Base-by-base conservation (phyloP, 179 eudicot species). In the Kewa caespitosa region DNA sequence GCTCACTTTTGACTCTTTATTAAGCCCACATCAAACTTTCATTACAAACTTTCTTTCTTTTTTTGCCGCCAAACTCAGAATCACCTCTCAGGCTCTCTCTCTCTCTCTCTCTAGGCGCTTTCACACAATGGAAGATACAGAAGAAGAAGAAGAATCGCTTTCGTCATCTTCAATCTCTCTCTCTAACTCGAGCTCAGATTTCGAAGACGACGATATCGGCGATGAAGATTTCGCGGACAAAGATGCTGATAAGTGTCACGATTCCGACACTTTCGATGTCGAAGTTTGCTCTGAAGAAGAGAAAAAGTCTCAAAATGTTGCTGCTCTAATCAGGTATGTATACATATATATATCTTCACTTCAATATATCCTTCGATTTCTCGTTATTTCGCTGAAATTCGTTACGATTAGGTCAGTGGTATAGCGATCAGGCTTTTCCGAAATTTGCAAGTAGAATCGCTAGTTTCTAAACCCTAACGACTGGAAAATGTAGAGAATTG, bases 301-400 rank as follows among this genome's bases (percentile, higher is more conserved):
- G 10, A 54, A 34, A 28, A 82, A 82, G 48, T 78, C 84, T 4
- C 79, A 78, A 70, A 82, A 78, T 64, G 79, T 82, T 67, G 84
- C 70, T 32, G 81, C 84, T 60, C 72, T 82, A 31, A 73, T 82
- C 38, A 70, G 81, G 84, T 82, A 74, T n/a, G n/a, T n/a, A n/a
- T n/a, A n/a, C n/a, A n/a, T n/a, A n/a, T n/a, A n/a, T n/a, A n/a
- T n/a, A 17, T 5, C 39, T 69, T 65, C 69, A 11, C 5, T 41
- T 34, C 11, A 31, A 20, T 50, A 4, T 12, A 42, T 43, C 32
- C 46, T 48, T n/a, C 38, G 9, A 1, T 43, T 46, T 43, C 57
- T 43, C 36, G 11, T 22, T 34, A 3, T 32, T 32, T 17, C 18
- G 6, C 54, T 69, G 60, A 32, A 23, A 22, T 69, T 69, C 39